A percentile compares a stretch with the other conserved stretches of the same genome.
These are phyloP conservation scores for Solanum boliviense DNA, from an alignment of 257 asterid genomes.

Conservation along the genomic window DNA sequence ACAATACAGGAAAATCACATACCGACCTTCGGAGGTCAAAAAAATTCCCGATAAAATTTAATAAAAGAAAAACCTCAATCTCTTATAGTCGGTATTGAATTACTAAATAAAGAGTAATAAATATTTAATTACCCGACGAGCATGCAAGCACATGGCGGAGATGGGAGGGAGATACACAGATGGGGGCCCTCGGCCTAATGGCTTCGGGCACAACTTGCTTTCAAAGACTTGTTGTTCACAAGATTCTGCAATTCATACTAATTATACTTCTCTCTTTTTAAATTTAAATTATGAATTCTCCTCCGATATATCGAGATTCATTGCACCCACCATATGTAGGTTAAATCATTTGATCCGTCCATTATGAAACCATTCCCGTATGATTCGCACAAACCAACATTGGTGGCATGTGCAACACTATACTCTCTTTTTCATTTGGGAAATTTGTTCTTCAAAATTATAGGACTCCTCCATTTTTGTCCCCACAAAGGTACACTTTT, in stretches of 20 bases:
- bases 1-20: too few species aligned
- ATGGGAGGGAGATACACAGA: too few species aligned
- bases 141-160: background rate
- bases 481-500: slow-evolving; percentile 5
- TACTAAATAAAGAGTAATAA: background rate
- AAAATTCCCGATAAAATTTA: background rate
- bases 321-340: background rate
- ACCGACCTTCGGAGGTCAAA: background rate
- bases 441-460: background rate
- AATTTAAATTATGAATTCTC: background rate
- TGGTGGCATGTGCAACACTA: background rate
- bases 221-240: too few species aligned
- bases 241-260: background rate
- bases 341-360: slow-evolving; percentile 5
- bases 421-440: background rate
- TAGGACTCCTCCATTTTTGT: slow-evolving; percentile 13
- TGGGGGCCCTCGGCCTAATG: background rate
- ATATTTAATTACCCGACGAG: too few species aligned
- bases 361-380: background rate
- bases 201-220: background rate
- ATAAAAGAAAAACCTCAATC: background rate
- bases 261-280: background rate
- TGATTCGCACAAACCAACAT: background rate
- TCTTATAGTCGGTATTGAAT: background rate
- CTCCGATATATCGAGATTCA: background rate